Conservation (phyloP, 805 yeast genomes). For the Schwanniomyces occidentalis region DNA sequence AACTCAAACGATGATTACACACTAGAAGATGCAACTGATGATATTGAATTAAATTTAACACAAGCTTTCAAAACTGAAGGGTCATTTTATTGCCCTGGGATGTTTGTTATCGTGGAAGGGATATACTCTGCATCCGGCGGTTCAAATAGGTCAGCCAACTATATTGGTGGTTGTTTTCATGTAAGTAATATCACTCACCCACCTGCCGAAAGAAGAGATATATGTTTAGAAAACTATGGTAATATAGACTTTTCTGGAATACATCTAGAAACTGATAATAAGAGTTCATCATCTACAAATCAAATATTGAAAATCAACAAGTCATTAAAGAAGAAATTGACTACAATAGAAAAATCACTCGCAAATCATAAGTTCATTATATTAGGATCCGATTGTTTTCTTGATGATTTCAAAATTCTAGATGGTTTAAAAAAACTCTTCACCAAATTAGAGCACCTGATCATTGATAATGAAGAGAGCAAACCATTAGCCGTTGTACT, state of each 20-base stretch:
- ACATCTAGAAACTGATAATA: conserved; percentile 26
- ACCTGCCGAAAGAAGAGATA: conserved; percentile 74
- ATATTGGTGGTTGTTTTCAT: conserved; percentile 54
- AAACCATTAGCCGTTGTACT: conserved; percentile 70
- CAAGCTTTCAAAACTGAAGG: conserved; percentile 64
- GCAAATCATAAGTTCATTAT: conserved; percentile 60
- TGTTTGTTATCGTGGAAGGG: conserved; percentile 82
- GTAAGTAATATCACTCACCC: conserved; percentile 84
- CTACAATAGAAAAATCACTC: conserved; percentile 55
- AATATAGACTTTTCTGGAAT: conserved; percentile 66
- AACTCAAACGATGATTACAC: conserved; percentile 68
- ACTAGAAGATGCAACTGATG: conserved; percentile 79
- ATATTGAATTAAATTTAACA: conserved; percentile 63
- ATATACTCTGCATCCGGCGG: conserved; percentile 69
- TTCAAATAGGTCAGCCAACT: conserved; percentile 26
- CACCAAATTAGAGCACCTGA: conserved; percentile 41
- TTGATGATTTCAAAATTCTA: conserved; percentile 60
- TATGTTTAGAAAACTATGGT: conserved; percentile 71
- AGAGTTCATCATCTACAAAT: conserved; percentile 31
- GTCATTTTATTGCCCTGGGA: conserved; percentile 71
- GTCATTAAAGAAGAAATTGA: conserved; percentile 54
- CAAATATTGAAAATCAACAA: conserved; percentile 57
- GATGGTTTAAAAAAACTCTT: conserved; percentile 70
- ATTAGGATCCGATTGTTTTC: conserved; percentile 71
- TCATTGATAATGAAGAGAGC: conserved; percentile 38